Evolutionary conservation across 1,284 basidiomycete species (phyloP).

Genomic region (Agroathelia rolfsii): DNA sequence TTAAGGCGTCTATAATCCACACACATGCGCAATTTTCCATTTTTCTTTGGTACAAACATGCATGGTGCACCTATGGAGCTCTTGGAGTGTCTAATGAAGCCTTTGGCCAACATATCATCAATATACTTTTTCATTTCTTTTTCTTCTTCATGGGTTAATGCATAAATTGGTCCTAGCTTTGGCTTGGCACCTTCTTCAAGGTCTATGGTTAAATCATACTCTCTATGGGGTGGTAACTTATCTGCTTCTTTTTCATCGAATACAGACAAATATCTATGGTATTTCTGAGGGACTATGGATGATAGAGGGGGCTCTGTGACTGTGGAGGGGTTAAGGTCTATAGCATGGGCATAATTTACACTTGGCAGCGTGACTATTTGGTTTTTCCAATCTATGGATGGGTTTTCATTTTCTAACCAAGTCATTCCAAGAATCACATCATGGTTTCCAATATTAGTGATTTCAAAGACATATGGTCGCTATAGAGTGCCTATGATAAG

Average conservation of each 20-base stretch:
- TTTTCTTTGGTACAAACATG: conserved; percentile 29
- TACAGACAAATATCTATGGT: conserved; percentile 14
- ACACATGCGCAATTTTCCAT: conserved; percentile 19
- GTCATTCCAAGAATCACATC: conserved; percentile 23
- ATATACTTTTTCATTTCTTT: conserved; percentile 13
- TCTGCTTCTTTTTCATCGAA: conserved; percentile 18
- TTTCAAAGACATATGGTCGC: no score
- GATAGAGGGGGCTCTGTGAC: no score
- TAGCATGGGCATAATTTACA: no score
- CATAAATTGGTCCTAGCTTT: conserved; percentile 17
- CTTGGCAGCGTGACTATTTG: no score
- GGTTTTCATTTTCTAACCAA: conserved; percentile 22
- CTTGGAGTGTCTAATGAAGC: conserved; percentile 12
- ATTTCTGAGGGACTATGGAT: no score
- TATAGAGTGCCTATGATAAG: no score
- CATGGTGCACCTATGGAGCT: conserved; percentile 18
- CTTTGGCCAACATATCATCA: conserved; percentile 15
- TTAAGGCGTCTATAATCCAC: conserved; percentile 25
- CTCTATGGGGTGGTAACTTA: conserved; percentile 17
- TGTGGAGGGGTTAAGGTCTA: no score
- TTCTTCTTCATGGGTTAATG: conserved; percentile 15
- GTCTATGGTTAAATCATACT: conserved; percentile 16
- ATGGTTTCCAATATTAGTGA: no score
- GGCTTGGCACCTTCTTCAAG: conserved; percentile 15
- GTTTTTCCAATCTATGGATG: conserved; percentile 20